Base-by-base conservation (phyloP, 495 filamentous ascomycete species). In the Podospora fimiseda region DNA sequence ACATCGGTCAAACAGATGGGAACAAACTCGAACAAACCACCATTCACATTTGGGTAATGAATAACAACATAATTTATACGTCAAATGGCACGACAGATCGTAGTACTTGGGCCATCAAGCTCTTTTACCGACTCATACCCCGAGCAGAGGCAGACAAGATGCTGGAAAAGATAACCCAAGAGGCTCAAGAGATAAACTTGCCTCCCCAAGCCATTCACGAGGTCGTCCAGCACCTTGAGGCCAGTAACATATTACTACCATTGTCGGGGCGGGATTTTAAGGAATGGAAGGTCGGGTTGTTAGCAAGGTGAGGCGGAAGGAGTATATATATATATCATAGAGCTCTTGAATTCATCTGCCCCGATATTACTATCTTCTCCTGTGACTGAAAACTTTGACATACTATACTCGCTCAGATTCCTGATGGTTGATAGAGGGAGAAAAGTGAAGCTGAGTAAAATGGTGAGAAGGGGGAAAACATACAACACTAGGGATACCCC, bases 11-110 rank as follows among this genome's bases (percentile, higher is more conserved):
- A 15, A 9, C 30, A 14, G 43, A 18, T 19, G 49, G 45, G 14
- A 43, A 39, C 6, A 45, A 47, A n/a, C 48, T 20, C 21, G 52
- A 14, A n/a, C 52, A 57, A 30, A 33, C 58, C 23, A 59, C 72
- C 20, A 58, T 76, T 24, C 68, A 80, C 43, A 53, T 80, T 9
- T 91, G 88, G 88, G 74, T 87, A 9, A 85, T 91, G 56, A 89
- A 85, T 51, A 77, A 79, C 16, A 76, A 85, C 56, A 76, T 90
- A 20, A 68, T 73, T 7, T 91, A 86, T 57, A 80, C 75, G 15
- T 76, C 79, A 0, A 71, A 67, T 24, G 19, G 70, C 72, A 44
- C 45, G 1, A 8, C 24, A 3, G 40, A 38, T 16, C 21, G n/a
- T 9, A 19, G 41, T 23, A 61, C 39, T 0, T 68, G 72, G n/a